Evolutionary conservation across 805 yeast species (phyloP).

Genomic region (Candida suzukii): DNA sequence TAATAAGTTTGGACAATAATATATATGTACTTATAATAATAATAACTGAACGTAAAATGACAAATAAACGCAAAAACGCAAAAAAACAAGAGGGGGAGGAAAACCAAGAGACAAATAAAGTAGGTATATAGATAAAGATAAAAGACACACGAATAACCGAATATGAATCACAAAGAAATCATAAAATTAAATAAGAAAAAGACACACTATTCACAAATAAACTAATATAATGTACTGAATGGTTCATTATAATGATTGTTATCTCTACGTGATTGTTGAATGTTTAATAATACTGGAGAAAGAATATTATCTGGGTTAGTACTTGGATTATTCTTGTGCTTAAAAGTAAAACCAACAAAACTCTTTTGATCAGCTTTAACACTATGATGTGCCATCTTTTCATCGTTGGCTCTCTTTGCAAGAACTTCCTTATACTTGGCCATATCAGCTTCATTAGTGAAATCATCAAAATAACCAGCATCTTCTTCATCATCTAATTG

Average conservation of each 20-base stretch:
- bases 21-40: too few relatives aligned
- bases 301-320: constrained; percentile 31
- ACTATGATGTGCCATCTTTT: constrained; percentile 64
- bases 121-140: too few relatives aligned
- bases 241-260: constrained; percentile 24
- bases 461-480: constrained; percentile 98
- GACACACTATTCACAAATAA: background rate
- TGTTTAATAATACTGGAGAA: constrained; percentile 23
- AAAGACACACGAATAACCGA: background rate
- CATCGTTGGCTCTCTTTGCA: constrained; percentile 83
- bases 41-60: too few relatives aligned
- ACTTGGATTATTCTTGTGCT: constrained; percentile 65
- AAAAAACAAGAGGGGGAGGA: too few relatives aligned
- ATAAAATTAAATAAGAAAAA: background rate
- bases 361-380: constrained; percentile 56
- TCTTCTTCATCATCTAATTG: constrained; percentile 95
- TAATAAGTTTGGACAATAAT: too few relatives aligned
- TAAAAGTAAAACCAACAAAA: constrained; percentile 93
- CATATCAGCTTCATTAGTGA: constrained; percentile 94
- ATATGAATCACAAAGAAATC: background rate
- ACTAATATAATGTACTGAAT: constrained; percentile 27
- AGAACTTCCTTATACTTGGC: constrained; percentile 95
- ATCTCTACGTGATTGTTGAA: constrained; percentile 14
- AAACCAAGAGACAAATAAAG: too few relatives aligned
- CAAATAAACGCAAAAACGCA: too few relatives aligned